phyloP scores from a whole-genome alignment of 768 basidiomycete species.

The Tylopilus felleus region DNA sequence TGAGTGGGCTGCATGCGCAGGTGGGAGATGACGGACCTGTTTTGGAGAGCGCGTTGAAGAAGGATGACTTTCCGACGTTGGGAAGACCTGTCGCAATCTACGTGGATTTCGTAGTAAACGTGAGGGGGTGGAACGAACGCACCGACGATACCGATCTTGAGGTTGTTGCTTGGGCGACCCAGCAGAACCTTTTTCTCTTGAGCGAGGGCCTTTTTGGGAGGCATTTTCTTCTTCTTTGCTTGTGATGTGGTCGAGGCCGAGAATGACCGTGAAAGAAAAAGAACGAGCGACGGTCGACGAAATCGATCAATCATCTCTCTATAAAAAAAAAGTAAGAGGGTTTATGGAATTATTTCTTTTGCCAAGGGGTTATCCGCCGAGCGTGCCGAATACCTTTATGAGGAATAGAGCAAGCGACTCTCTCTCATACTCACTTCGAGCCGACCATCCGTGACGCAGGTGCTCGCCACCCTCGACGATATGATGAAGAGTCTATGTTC shows the following conservation, averaged over 20 bases:
- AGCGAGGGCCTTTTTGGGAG: conserved; percentile 79
- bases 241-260: conserved; percentile 37
- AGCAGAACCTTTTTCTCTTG: conserved; percentile 84
- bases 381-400: conserved; percentile 7
- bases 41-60: conserved; percentile 95
- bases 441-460: neutral
- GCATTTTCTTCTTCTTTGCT: conserved; percentile 68
- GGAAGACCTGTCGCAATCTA: conserved; percentile 61
- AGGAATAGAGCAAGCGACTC: no score
- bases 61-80: conserved; percentile 98
- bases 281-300: conserved; percentile 13
- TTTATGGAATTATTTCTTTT: neutral
- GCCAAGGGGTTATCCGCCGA: conserved; percentile 21
- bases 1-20: neutral
- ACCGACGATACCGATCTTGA: conserved; percentile 99
- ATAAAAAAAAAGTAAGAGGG: neutral
- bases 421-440: neutral
- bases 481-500: conserved; percentile 21
- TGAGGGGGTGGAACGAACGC: conserved; percentile 32
- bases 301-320: conserved; percentile 33
- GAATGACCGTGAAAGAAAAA: conserved; percentile 26
- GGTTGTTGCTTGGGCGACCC: conserved; percentile 92
- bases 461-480: conserved; percentile 11
- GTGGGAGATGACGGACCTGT: conserved; percentile 54
- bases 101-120: neutral